Evolutionary conservation across 2,329 filamentous ascomycete genomes (phyloP).

Genomic region (Nemania diffusa): DNA sequence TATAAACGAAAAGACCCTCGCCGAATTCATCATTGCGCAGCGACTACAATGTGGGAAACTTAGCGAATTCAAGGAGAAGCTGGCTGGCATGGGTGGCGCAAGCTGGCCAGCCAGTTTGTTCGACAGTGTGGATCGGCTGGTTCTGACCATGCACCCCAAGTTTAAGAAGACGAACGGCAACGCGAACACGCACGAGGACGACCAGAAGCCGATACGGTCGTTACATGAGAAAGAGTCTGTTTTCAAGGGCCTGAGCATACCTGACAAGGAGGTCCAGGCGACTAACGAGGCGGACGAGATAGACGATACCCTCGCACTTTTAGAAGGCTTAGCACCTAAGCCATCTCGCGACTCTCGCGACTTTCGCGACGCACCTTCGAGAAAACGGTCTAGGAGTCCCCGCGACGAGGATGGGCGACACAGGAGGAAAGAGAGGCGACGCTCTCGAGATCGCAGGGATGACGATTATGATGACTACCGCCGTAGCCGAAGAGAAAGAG

Average conservation of each 20-base stretch:
- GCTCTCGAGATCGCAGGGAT: slow-evolving; percentile 51
- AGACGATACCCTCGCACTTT: slow-evolving; percentile 89
- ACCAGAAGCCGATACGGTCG: slow-evolving; percentile 54
- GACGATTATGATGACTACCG: slow-evolving; percentile 49
- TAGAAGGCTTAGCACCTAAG: slow-evolving; percentile 86
- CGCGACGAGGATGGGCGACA: slow-evolving; percentile 52
- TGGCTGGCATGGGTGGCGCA: slow-evolving; percentile 80
- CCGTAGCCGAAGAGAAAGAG: slow-evolving; percentile 55
- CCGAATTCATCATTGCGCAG: slow-evolving; percentile 95
- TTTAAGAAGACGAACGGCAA: slow-evolving; percentile 65
- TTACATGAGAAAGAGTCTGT: slow-evolving; percentile 81
- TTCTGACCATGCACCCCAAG: slow-evolving; percentile 90
- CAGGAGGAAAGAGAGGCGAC: slow-evolving; percentile 51
- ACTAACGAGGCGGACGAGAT: slow-evolving; percentile 70
- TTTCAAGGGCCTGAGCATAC: slow-evolving; percentile 90
- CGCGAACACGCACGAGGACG: slow-evolving; percentile 56
- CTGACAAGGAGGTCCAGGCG: slow-evolving; percentile 71
- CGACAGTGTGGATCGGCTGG: slow-evolving; percentile 89
- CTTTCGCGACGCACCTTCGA: slow-evolving; percentile 56
- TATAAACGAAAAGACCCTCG: slow-evolving; percentile 91
- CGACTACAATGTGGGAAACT: slow-evolving; percentile 78
- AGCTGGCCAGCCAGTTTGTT: slow-evolving; percentile 86
- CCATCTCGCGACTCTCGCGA: too few species aligned
- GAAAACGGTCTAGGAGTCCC: slow-evolving; percentile 70
- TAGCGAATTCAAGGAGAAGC: slow-evolving; percentile 77